Conservation (phyloP, 768 basidiomycete genomes). For the Stropharia rugosoannulata region DNA sequence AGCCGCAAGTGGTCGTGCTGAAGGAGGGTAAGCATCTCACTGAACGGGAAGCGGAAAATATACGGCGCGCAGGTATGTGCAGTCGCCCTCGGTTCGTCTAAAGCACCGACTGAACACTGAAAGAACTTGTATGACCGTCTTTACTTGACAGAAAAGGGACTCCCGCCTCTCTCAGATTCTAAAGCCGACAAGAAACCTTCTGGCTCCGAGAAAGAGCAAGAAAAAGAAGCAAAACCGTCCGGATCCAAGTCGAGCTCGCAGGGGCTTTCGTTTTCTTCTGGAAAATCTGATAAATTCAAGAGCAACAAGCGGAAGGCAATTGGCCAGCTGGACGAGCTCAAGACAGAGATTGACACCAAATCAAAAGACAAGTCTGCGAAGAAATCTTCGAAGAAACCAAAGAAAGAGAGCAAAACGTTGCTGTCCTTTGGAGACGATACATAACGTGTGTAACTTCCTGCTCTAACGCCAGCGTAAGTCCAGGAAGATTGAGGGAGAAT, state of each 20-base stretch:
- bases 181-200: conserved; percentile 12
- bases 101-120: background rate
- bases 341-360: conserved; percentile 19
- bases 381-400: conserved; percentile 46
- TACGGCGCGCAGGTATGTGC: conserved; percentile 64
- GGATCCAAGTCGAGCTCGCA: conserved; percentile 16
- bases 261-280: conserved; percentile 44
- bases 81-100: background rate
- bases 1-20: conserved; percentile 86
- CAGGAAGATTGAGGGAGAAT: no score
- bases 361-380: conserved; percentile 24
- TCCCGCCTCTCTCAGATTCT: conserved; percentile 50
- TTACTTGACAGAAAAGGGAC: conserved; percentile 52
- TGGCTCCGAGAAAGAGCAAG: conserved; percentile 22
- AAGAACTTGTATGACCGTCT: background rate
- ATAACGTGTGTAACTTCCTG: conserved; percentile 18
- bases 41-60: conserved; percentile 74
- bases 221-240: conserved; percentile 17
- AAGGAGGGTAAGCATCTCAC: conserved; percentile 87
- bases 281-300: conserved; percentile 26
- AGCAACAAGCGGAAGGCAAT: conserved; percentile 41
- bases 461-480: no score
- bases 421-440: conserved; percentile 64
- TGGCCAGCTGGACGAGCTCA: conserved; percentile 30
- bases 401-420: conserved; percentile 46